These are phyloP conservation scores for Plasmodium yoelii DNA, from an alignment of 169 alveolate species.

Conservation along the genomic window DNA sequence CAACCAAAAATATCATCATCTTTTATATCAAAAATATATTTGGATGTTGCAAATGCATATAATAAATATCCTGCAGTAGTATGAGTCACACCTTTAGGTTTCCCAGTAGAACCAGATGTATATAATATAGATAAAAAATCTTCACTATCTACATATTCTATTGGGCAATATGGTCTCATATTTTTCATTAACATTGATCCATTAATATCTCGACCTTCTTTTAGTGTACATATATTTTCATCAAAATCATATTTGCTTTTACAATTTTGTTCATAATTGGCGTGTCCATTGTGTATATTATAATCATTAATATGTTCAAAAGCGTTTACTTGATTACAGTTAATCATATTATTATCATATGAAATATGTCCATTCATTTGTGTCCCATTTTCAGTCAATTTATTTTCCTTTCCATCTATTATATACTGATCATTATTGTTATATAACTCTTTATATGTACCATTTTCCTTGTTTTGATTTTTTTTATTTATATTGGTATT, in stretches of 20 bases:
- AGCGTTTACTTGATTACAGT: too few species aligned
- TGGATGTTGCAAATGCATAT: slow-evolving; percentile 91
- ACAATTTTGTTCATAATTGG: too few species aligned
- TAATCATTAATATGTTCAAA: too few species aligned
- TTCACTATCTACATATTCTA: slow-evolving; percentile 95
- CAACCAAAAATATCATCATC: slow-evolving; percentile 94
- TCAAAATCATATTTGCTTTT: slow-evolving; percentile 19
- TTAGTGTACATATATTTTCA: slow-evolving; percentile 78
- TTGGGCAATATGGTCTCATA: slow-evolving; percentile 92
- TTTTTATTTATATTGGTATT: slow-evolving; percentile 1
- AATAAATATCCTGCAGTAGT: slow-evolving; percentile 94
- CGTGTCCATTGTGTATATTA: too few species aligned
- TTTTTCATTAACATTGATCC: slow-evolving; percentile 88
- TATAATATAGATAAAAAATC: slow-evolving; percentile 94
- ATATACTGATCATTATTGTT: neutral
- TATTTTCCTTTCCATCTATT: neutral
- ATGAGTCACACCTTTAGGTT: slow-evolving; percentile 96
- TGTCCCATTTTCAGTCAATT: too few species aligned
- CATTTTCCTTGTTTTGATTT: neutral
- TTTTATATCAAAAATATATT: slow-evolving; percentile 91
- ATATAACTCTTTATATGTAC: neutral
- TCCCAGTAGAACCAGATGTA: slow-evolving; percentile 98
- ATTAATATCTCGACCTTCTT: slow-evolving; percentile 87
- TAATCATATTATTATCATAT: too few species aligned
- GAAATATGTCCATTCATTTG: too few species aligned